Conservation (phyloP, 305 asterid species). For the Rubia tinctorum region DNA sequence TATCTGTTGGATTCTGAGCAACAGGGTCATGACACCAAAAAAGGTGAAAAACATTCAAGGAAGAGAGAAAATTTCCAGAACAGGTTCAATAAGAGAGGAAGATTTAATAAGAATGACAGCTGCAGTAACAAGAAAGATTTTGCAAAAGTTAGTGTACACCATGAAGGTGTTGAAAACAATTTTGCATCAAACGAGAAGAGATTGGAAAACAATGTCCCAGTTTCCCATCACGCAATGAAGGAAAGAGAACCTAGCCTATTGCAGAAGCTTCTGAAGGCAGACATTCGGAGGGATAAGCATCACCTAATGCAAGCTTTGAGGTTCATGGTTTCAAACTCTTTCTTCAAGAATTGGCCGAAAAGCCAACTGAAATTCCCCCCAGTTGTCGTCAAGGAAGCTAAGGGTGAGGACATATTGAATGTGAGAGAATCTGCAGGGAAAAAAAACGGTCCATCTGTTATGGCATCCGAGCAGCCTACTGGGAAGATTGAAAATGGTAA, state of each 20-base stretch:
- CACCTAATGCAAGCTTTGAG: slow-evolving; percentile 71
- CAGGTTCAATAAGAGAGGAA: slow-evolving; percentile 55
- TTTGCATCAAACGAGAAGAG: slow-evolving; percentile 30
- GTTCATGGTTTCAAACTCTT: slow-evolving; percentile 81
- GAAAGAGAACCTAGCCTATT: slow-evolving; percentile 61
- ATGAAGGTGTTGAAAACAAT: slow-evolving; percentile 25
- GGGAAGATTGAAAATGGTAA: slow-evolving; percentile 1
- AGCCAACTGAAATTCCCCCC: slow-evolving; percentile 53
- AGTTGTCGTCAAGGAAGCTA: slow-evolving; percentile 49
- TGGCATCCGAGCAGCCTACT: background rate
- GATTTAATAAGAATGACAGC: slow-evolving; percentile 41
- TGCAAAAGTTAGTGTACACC: slow-evolving; percentile 28
- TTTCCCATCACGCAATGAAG: slow-evolving; percentile 10
- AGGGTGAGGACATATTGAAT: slow-evolving; percentile 22
- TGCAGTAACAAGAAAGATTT: slow-evolving; percentile 41
- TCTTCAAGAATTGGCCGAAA: slow-evolving; percentile 46
- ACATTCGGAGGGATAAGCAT: slow-evolving; percentile 64
- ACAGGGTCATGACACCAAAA: slow-evolving; percentile 34
- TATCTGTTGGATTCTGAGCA: slow-evolving; percentile 72
- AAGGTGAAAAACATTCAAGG: slow-evolving; percentile 23
- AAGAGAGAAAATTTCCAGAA: slow-evolving; percentile 56
- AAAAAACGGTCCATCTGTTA: background rate
- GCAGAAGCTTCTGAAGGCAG: slow-evolving; percentile 66
- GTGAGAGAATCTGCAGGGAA: slow-evolving; percentile 18
- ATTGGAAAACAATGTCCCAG: slow-evolving; percentile 17